These are phyloP conservation scores for Huntiella savannae DNA, from an alignment of 2,329 filamentous ascomycete species.

Conservation along the genomic window DNA sequence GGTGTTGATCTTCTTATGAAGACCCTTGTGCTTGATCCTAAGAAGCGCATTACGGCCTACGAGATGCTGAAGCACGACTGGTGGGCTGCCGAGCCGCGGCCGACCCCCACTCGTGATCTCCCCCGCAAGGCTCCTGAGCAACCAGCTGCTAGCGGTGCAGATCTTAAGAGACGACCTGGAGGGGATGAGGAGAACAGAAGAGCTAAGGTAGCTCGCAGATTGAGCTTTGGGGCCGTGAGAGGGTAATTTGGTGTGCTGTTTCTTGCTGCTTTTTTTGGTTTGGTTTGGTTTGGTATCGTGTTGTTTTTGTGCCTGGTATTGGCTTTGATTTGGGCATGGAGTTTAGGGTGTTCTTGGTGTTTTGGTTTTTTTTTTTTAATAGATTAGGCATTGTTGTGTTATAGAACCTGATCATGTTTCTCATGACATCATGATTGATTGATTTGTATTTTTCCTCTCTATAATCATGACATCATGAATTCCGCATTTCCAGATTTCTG, in stretches of 20 bases:
- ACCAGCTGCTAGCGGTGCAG: slow-evolving; percentile 45
- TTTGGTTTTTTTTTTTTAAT: too few relatives aligned
- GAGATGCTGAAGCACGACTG: slow-evolving; percentile 66
- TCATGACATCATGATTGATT: too few relatives aligned
- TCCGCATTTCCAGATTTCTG: too few relatives aligned
- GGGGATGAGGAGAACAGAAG: slow-evolving; percentile 47
- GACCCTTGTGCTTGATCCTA: slow-evolving; percentile 74
- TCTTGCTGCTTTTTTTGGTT: not conserved
- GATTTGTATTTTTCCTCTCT: too few relatives aligned
- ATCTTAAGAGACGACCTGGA: slow-evolving; percentile 52
- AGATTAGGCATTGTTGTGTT: too few relatives aligned
- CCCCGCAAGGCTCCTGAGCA: slow-evolving; percentile 57
- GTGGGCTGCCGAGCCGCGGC: slow-evolving; percentile 70
- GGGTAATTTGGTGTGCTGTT: not conserved
- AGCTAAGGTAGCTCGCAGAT: slow-evolving; percentile 61
- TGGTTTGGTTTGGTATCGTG: not conserved
- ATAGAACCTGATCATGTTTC: too few relatives aligned
- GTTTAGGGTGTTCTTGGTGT: not conserved
- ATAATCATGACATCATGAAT: not conserved
- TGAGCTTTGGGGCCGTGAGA: slow-evolving; percentile 45
- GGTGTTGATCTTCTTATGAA: slow-evolving; percentile 78
- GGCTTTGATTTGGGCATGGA: not conserved
- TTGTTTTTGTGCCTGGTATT: not conserved
- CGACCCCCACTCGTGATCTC: slow-evolving; percentile 63
- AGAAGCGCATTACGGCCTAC: slow-evolving; percentile 57